Evolutionary conservation across 2,329 filamentous ascomycete species (phyloP).

Genomic region (Tolypocladium tundrense): DNA sequence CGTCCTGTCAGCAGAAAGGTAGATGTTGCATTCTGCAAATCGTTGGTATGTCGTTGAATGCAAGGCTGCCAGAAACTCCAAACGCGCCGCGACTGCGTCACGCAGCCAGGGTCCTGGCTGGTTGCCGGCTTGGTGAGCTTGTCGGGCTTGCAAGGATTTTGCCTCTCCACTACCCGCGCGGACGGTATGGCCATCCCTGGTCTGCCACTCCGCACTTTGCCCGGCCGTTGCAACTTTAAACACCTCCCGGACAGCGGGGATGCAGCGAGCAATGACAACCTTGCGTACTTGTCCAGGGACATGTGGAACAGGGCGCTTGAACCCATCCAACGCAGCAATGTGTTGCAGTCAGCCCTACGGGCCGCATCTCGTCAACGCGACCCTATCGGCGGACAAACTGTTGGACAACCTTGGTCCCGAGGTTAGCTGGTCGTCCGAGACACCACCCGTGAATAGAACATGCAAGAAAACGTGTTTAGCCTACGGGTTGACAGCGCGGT

Average conservation of each 20-base stretch:
- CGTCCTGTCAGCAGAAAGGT: neutral
- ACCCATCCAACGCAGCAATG: neutral
- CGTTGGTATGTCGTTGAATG: neutral
- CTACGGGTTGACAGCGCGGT: too few species aligned
- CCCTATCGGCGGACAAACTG: neutral
- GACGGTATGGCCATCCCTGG: constrained; percentile 1
- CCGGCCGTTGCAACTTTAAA: constrained; percentile 4
- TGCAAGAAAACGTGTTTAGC: neutral
- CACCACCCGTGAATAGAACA: too few species aligned
- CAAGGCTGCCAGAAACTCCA: neutral
- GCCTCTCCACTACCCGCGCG: neutral
- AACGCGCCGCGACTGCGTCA: neutral
- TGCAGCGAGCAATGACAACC: constrained; percentile 1
- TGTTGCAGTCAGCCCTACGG: neutral
- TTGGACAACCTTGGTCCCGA: neutral
- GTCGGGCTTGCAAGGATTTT: constrained; percentile 1
- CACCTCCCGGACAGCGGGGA: constrained; percentile 1
- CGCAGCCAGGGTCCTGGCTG: neutral
- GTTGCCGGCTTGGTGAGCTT: neutral
- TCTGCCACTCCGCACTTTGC: constrained; percentile 1
- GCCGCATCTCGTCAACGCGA: neutral
- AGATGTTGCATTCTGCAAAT: neutral
- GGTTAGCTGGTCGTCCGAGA: neutral
- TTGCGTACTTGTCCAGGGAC: neutral
- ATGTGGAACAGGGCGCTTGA: neutral